phyloP scores from a whole-genome alignment of 2,329 filamentous ascomycete genomes.

The Epichloe sylvatica region DNA sequence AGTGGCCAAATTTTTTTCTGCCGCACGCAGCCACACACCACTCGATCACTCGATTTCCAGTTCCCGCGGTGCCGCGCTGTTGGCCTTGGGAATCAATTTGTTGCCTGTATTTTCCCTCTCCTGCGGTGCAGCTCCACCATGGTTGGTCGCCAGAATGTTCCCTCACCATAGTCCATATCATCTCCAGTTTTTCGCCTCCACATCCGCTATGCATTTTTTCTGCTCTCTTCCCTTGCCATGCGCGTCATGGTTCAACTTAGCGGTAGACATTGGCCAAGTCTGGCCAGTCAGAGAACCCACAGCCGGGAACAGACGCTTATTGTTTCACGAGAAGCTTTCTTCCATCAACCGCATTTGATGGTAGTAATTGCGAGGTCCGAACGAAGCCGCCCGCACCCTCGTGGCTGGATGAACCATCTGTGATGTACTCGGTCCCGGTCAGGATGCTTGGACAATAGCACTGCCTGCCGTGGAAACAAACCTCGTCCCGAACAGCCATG shows the following conservation, averaged over 20 bases:
- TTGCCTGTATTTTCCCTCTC: neutral
- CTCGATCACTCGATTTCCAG: neutral
- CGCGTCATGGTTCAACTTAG: neutral
- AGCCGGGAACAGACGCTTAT: neutral
- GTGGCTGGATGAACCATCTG: neutral
- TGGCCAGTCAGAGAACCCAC: neutral
- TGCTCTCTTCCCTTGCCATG: neutral
- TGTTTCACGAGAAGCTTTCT: neutral
- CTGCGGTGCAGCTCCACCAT: neutral
- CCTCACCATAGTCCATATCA: neutral
- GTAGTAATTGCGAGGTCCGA: neutral
- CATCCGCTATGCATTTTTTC: neutral
- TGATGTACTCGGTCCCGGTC: neutral
- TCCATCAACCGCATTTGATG: neutral
- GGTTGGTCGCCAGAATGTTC: constrained; percentile 1
- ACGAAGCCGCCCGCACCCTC: neutral
- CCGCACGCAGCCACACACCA: no score
- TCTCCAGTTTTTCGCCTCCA: constrained; percentile 1
- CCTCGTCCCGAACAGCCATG: no score
- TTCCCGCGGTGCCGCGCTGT: neutral
- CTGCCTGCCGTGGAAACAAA: no score
- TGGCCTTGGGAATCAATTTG: neutral
- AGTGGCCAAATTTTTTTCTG: no score
- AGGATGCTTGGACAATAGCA: neutral
- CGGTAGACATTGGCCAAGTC: neutral